These are phyloP conservation scores for Exophiala bonariae DNA, from an alignment of 2,329 filamentous ascomycete genomes.

Conservation along the genomic window DNA sequence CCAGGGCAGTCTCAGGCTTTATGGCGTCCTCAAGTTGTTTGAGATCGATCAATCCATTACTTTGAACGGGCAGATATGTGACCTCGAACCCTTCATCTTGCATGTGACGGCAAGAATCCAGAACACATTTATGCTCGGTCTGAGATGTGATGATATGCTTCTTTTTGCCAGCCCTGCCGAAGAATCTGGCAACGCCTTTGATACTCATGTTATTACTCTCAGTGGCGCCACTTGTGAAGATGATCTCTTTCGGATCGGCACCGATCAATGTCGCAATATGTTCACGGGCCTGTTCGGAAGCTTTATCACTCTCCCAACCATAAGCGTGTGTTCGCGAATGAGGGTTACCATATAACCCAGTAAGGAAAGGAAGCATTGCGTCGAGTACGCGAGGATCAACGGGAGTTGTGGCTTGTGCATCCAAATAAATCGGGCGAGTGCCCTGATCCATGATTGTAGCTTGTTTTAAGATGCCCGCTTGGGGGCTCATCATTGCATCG, in stretches of 20 bases:
- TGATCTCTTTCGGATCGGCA: slow-evolving; percentile 95
- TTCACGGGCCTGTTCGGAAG: slow-evolving; percentile 80
- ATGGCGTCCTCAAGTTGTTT: slow-evolving; percentile 84
- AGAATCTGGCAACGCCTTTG: slow-evolving; percentile 96
- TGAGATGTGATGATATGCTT: slow-evolving; percentile 97
- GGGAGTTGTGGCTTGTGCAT: slow-evolving; percentile 97
- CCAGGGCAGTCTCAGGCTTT: slow-evolving; percentile 82
- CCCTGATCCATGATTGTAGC: slow-evolving; percentile 92
- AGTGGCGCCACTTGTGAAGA: slow-evolving; percentile 96
- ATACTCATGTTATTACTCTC: slow-evolving; percentile 99
- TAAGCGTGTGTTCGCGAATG: slow-evolving; percentile 97
- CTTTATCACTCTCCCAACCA: slow-evolving; percentile 97
- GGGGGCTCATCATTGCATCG: slow-evolving; percentile 76
- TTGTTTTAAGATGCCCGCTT: slow-evolving; percentile 81
- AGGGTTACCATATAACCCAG: slow-evolving; percentile 92
- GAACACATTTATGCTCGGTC: slow-evolving; percentile 98
- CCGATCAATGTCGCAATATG: slow-evolving; percentile 86
- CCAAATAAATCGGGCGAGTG: slow-evolving; percentile 90
- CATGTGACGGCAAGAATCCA: slow-evolving; percentile 94
- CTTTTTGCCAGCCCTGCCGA: slow-evolving; percentile 90
- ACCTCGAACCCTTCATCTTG: slow-evolving; percentile 96
- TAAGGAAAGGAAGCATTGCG: slow-evolving; percentile 93
- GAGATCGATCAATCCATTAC: slow-evolving; percentile 81
- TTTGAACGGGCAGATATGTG: slow-evolving; percentile 91
- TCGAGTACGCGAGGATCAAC: slow-evolving; percentile 93